Base-by-base conservation (phyloP, 2,329 filamentous ascomycete genomes). In the Leptographium radiaticola region DNA sequence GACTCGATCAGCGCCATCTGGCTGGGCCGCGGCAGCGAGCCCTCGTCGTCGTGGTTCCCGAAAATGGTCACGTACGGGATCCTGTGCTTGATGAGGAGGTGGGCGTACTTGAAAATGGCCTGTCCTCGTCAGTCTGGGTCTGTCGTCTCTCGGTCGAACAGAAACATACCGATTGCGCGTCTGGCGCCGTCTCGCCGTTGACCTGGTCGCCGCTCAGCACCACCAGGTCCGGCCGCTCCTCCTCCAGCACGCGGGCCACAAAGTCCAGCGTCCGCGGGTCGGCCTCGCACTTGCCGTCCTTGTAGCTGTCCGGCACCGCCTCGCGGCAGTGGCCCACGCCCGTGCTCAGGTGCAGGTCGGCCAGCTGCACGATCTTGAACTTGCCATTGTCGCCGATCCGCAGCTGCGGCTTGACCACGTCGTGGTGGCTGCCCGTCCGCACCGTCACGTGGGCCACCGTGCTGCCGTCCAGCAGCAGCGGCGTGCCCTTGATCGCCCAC, bases 1-100 rank as follows among this genome's bases (percentile, higher is more conserved):
- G 83, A 82, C 66, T 95, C 83, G 62, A 95, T 82, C 15, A 98
- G 75, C 4, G 81, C 75, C 90, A 98, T 97, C 63, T 93, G 84
- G 2, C 80, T 79, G 6, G 78, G 73, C 54, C 93, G 85, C 16
- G 83, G 80, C 59, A 96, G 77, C 47, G 87, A 81, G 38, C 84
- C 84, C 72, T 97, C 91, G 63, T 97, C 91, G 64, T 98, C 93
- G 67, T 98, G 93, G 66, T 98, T 98, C 54, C 93, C 93, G 64
- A 97, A 96, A 56, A 98, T 97, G 57, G 85, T 84, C 16, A 89
- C 75, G 63, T 94, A 97, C 0, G 93, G 93, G 40, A 97, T 89
- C 62, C 89, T 88, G 66, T 87, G 87, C 66, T 89, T 82, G 58
- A 89, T 86, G 51, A 98, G 80, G 13, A 94, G 75, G 49, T 87